phyloP scores from a whole-genome alignment of 202 grass and related monocot species.

The Hordeum pubiflorum region DNA sequence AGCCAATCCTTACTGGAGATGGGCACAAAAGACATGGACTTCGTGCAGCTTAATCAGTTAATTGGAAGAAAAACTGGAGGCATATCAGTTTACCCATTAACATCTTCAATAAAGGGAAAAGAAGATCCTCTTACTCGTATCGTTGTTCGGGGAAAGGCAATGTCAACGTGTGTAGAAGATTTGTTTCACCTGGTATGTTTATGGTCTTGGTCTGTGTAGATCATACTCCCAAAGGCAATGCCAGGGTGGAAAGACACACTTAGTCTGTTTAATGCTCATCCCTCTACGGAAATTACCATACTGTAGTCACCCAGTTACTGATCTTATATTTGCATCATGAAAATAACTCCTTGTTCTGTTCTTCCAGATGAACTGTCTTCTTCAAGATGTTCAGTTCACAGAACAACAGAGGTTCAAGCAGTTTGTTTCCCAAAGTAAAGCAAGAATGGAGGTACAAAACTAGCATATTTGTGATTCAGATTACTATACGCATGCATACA shows the following conservation, averaged over 20 bases:
- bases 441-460: constrained; percentile 88
- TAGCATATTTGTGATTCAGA: constrained; percentile 7
- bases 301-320: background rate
- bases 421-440: constrained; percentile 98
- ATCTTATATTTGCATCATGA: constrained; percentile 23
- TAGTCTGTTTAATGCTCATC: constrained; percentile 16
- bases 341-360: constrained; percentile 12
- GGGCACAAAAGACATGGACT: constrained; percentile 99
- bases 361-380: constrained; percentile 81
- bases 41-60: constrained; percentile 96
- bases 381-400: constrained; percentile 97
- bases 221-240: background rate
- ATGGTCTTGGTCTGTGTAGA: constrained; percentile 16
- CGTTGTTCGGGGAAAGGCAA: constrained; percentile 92
- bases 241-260: background rate
- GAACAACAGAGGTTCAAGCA: constrained; percentile 95
- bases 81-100: constrained; percentile 99
- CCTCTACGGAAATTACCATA: background rate
- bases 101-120: constrained; percentile 72
- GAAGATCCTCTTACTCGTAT: constrained; percentile 78
- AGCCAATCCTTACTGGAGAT: constrained; percentile 99
- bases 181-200: constrained; percentile 83
- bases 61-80: constrained; percentile 98
- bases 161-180: constrained; percentile 74
- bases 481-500: constrained; percentile 10